phyloP scores from a whole-genome alignment of 2,329 filamentous ascomycete genomes.

The Calonectria pauciramosa region DNA sequence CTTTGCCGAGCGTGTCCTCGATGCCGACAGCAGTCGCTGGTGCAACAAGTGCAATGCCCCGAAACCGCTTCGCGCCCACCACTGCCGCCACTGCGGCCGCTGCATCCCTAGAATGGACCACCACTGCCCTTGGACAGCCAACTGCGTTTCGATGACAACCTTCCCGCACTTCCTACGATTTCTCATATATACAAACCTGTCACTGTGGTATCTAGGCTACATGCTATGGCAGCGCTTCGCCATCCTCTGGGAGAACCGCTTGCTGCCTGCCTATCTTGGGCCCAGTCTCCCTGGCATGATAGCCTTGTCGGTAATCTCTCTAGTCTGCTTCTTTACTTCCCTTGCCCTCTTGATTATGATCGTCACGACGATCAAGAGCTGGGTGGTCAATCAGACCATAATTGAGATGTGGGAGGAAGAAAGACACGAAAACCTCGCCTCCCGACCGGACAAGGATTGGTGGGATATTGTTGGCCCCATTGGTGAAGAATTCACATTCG shows the following conservation, averaged over 20 bases:
- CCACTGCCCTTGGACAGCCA: conserved; percentile 88
- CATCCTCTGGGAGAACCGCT: conserved; percentile 74
- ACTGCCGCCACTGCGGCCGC: conserved; percentile 81
- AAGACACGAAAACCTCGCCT: conserved; percentile 70
- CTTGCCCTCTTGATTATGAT: conserved; percentile 77
- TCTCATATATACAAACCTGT: conserved; percentile 75
- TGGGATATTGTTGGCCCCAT: conserved; percentile 56
- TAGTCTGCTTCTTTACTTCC: conserved; percentile 71
- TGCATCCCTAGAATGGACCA: conserved; percentile 89
- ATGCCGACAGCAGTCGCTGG: conserved; percentile 64
- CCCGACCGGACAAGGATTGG: conserved; percentile 61
- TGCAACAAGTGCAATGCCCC: conserved; percentile 81
- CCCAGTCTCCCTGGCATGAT: conserved; percentile 72
- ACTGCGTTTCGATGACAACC: conserved; percentile 86
- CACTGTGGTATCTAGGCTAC: conserved; percentile 73
- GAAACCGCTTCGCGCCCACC: conserved; percentile 84
- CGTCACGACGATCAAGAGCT: conserved; percentile 70
- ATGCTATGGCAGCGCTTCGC: conserved; percentile 72
- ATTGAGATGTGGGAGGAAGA: conserved; percentile 85
- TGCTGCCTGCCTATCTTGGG: conserved; percentile 81
- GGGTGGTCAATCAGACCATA: conserved; percentile 80
- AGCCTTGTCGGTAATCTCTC: conserved; percentile 71
- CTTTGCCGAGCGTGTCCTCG: conserved; percentile 55
- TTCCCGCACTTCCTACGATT: conserved; percentile 89
- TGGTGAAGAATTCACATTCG: conserved; percentile 62